These are phyloP conservation scores for Kitagawia praeruptora DNA, from an alignment of 129 eudicot genomes.

Conservation along the genomic window DNA sequence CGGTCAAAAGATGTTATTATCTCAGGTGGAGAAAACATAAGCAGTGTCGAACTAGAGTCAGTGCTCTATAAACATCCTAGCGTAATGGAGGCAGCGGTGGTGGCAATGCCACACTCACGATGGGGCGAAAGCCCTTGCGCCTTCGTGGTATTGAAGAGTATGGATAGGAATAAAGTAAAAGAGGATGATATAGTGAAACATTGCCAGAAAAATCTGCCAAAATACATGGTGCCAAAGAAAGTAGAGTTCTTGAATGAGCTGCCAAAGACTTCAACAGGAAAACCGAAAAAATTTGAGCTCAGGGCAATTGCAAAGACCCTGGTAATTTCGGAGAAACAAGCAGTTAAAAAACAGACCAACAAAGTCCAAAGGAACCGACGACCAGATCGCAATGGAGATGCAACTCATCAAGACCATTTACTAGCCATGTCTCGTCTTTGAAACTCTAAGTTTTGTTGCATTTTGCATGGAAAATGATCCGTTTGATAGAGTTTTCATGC, in stretches of 20 bases:
- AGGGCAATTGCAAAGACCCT: conserved; percentile 25
- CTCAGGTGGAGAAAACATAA: conserved; percentile 35
- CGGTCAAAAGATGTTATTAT: conserved; percentile 35
- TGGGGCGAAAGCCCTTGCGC: conserved; percentile 50
- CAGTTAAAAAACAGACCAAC: neutral
- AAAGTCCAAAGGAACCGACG: conserved; percentile 1
- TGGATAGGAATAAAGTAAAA: neutral
- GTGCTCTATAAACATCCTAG: conserved; percentile 22
- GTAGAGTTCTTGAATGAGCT: conserved; percentile 22
- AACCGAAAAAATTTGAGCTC: conserved; percentile 17
- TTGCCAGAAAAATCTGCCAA: conserved; percentile 22
- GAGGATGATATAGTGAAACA: conserved; percentile 21
- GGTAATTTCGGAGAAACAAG: conserved; percentile 1
- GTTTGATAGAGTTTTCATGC: neutral
- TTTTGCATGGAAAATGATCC: neutral
- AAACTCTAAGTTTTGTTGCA: neutral
- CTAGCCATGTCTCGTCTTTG: conserved; percentile 22
- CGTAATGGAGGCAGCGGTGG: conserved; percentile 30
- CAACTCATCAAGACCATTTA: conserved; percentile 9
- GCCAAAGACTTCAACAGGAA: conserved; percentile 27
- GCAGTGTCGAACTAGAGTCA: conserved; percentile 35
- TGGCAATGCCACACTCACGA: conserved; percentile 33
- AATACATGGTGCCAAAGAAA: conserved; percentile 32
- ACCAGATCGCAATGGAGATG: neutral
- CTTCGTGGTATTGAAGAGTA: conserved; percentile 17